These are phyloP conservation scores for Aureobasidium mangrovei DNA, from an alignment of 2,329 filamentous ascomycete species.

Conservation along the genomic window DNA sequence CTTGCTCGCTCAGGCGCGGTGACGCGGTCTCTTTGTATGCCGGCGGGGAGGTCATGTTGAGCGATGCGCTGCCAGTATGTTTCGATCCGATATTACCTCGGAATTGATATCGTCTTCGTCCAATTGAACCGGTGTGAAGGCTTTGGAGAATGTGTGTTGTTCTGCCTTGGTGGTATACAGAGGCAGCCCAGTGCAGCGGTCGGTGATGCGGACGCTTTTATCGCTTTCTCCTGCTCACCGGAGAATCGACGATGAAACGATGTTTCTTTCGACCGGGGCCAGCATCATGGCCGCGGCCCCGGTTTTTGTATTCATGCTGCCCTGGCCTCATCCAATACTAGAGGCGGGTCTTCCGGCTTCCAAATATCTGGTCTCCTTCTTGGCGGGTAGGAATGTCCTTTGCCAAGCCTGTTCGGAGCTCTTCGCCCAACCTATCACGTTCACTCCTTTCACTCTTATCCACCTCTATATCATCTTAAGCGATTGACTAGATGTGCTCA, in stretches of 20 bases:
- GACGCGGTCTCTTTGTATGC: background rate
- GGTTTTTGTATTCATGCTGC: background rate
- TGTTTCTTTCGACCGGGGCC: background rate
- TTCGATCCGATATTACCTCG: no score
- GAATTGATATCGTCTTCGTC: no score
- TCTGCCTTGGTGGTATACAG: no score
- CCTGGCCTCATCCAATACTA: background rate
- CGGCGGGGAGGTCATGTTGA: background rate
- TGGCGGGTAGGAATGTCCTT: background rate
- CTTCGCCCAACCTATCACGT: background rate
- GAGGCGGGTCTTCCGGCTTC: background rate
- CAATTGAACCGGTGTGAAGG: no score
- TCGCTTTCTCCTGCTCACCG: no score
- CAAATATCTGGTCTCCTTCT: background rate
- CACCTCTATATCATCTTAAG: background rate
- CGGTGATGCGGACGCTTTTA: no score
- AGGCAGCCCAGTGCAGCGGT: no score
- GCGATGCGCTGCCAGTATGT: no score
- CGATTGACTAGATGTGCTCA: background rate
- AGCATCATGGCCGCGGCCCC: background rate
- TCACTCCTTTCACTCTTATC: background rate
- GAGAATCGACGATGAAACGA: no score
- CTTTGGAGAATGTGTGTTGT: no score
- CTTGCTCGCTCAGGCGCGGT: background rate
- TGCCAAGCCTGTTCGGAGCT: background rate